Evolutionary conservation across 495 filamentous ascomycete genomes (phyloP).

Genomic region (Penicillium cataractarum): DNA sequence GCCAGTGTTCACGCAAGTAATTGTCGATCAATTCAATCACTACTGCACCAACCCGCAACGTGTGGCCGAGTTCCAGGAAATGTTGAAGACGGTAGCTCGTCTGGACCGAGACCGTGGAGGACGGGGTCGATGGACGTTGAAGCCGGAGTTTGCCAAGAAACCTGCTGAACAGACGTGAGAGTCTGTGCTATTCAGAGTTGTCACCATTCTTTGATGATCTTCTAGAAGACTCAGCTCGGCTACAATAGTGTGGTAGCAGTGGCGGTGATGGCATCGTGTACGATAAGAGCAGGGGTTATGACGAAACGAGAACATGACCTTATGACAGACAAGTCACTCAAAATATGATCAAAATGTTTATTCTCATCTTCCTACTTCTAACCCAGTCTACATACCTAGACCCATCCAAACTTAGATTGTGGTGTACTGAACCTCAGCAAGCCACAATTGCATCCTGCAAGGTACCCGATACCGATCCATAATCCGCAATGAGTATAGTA

Average conservation of each 20-base stretch:
- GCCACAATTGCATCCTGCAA: background rate
- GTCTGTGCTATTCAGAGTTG: background rate
- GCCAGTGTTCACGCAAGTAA: slow-evolving; percentile 68
- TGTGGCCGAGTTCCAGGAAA: slow-evolving; percentile 65
- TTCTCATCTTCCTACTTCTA: background rate
- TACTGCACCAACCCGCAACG: slow-evolving; percentile 57
- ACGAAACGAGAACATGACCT: slow-evolving; percentile 4
- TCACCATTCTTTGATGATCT: background rate
- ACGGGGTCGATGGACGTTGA: slow-evolving; percentile 63
- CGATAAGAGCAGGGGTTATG: slow-evolving; percentile 6
- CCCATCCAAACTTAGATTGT: background rate
- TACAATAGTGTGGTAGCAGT: background rate
- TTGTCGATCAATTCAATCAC: slow-evolving; percentile 81
- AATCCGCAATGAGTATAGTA: background rate
- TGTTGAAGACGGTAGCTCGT: slow-evolving; percentile 60
- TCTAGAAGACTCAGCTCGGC: background rate
- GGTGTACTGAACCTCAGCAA: background rate
- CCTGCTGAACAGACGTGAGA: background rate
- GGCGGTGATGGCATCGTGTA: background rate
- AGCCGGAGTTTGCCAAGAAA: slow-evolving; percentile 54
- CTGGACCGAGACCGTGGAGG: slow-evolving; percentile 56
- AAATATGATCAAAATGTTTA: background rate
- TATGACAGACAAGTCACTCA: background rate
- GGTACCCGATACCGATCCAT: background rate
- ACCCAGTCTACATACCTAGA: background rate